These are phyloP conservation scores for Paralagenidium karlingii DNA, from an alignment of 352 stramenopile genomes.

Conservation along the genomic window DNA sequence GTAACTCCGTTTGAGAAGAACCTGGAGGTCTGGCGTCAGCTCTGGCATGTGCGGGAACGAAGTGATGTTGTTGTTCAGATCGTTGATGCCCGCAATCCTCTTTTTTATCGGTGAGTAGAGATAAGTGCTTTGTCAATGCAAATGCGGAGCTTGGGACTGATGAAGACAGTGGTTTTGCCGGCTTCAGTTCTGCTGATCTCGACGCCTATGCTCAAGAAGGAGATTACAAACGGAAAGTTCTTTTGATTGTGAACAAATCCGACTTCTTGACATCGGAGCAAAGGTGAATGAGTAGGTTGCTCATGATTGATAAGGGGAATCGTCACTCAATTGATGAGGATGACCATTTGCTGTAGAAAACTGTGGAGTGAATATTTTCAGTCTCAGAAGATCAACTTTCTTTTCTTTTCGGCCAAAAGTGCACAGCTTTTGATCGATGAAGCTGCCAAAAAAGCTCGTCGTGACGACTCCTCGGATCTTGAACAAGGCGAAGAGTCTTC, in stretches of 20 bases:
- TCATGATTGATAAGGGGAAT: no score
- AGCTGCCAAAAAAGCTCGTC: constrained; percentile 58
- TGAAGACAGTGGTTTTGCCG: not conserved
- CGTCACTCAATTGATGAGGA: not conserved
- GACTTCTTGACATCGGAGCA: constrained; percentile 94
- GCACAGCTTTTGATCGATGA: constrained; percentile 88
- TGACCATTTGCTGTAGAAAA: constrained; percentile 15
- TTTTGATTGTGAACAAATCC: constrained; percentile 99
- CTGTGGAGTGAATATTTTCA: constrained; percentile 94
- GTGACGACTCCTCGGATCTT: no score
- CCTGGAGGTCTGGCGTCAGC: constrained; percentile 98
- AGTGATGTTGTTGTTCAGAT: constrained; percentile 98
- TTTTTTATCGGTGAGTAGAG: constrained; percentile 92
- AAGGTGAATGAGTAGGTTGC: constrained; percentile 24
- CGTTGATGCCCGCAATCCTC: constrained; percentile 96
- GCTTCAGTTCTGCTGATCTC: constrained; percentile 86
- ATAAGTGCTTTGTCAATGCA: not conserved
- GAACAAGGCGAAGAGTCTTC: constrained; percentile 19
- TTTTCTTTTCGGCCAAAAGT: constrained; percentile 98
- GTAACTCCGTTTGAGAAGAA: constrained; percentile 99
- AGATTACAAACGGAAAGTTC: constrained; percentile 73
- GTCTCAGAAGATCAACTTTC: constrained; percentile 78
- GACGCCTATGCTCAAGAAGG: constrained; percentile 92
- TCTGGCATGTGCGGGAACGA: constrained; percentile 98
- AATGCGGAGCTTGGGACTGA: not conserved